Base-by-base conservation (phyloP, 1,284 basidiomycete genomes). In the Salmacisia buchloeana region DNA sequence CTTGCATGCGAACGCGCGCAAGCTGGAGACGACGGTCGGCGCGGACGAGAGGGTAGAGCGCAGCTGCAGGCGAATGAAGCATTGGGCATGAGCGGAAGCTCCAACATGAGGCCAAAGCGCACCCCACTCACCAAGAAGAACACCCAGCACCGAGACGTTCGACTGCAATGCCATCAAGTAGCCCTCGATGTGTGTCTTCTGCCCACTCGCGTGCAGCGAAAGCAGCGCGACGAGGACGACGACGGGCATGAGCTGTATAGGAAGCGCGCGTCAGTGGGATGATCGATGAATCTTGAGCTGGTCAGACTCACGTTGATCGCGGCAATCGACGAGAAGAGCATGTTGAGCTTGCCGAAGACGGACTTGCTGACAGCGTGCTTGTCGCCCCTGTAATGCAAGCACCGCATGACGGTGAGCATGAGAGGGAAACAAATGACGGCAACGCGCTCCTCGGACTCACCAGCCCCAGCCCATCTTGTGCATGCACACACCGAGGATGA, bases 141-240 rank as follows among this genome's bases (percentile, higher is more conserved):
- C 46, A 29, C 46, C 46, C 18, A 52, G 46, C 9, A 52, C 46
- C 7, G 46, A 52, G 9, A 52, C 29, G 46, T 25, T 31, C 13
- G 46, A 27, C 29, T 52, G 46, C 18, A 52, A 13, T 9, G 46
- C 46, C 18, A 52, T 52, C 46, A 52, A 27, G 46, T 52, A 52
- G 6, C 46, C 46, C 25, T 52, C 46, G 23, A 52, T 52, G 46
- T 52, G 46, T 6, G 46, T 52, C 46, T 52, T 52, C 46, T 52
- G 23, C 9, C 46, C 46, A 29, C 46, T 52, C 18, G 46, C 15
- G 46, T 52, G 46, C 13, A 52, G 46, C 7, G 46, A 21, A 10
- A 52, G 46, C 46, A 52, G 29, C 15, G 46, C 46, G 18, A 10
- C 18, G 23, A 52, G 29, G 25, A 52, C 46, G 46, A 52, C 15